Evolutionary conservation across 2,329 filamentous ascomycete genomes (phyloP).

Genomic region (Balansia obtecta): DNA sequence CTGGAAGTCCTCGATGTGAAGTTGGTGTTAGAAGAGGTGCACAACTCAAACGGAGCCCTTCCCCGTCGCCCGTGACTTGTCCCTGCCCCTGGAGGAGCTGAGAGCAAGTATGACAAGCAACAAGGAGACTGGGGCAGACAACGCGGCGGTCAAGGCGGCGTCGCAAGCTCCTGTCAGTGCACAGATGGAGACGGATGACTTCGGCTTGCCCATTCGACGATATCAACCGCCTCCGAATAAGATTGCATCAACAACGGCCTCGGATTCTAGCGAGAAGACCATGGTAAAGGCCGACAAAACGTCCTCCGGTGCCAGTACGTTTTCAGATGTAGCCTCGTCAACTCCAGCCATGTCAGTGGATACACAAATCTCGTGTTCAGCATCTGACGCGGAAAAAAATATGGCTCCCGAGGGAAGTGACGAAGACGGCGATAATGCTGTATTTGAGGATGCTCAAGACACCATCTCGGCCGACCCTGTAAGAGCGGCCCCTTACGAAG

Average conservation of each 20-base stretch:
- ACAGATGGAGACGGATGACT: slow-evolving; percentile 49
- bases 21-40: slow-evolving; percentile 8
- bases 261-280: not conserved
- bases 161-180: slow-evolving; percentile 14
- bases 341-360: not conserved
- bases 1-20: slow-evolving; percentile 14
- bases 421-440: slow-evolving; percentile 26
- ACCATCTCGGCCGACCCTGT: slow-evolving; percentile 6
- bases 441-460: slow-evolving; percentile 23
- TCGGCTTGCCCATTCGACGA: slow-evolving; percentile 53
- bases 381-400: not conserved
- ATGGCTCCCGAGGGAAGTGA: slow-evolving; percentile 8
- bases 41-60: not conserved
- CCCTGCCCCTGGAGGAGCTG: slow-evolving; percentile 4
- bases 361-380: not conserved
- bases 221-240: slow-evolving; percentile 22
- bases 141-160: slow-evolving; percentile 11
- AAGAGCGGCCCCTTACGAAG: not conserved
- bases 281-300: not conserved
- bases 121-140: slow-evolving; percentile 15
- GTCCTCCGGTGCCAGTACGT: not conserved
- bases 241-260: slow-evolving; percentile 8
- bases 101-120: slow-evolving; percentile 10
- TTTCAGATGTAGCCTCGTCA: not conserved
- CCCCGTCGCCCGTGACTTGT: slow-evolving; percentile 5